Percentiles rank a stretch among this genome's conserved stretches.
phyloP scores from a whole-genome alignment of 257 asterid genomes.

The Scutellaria galericulata region DNA sequence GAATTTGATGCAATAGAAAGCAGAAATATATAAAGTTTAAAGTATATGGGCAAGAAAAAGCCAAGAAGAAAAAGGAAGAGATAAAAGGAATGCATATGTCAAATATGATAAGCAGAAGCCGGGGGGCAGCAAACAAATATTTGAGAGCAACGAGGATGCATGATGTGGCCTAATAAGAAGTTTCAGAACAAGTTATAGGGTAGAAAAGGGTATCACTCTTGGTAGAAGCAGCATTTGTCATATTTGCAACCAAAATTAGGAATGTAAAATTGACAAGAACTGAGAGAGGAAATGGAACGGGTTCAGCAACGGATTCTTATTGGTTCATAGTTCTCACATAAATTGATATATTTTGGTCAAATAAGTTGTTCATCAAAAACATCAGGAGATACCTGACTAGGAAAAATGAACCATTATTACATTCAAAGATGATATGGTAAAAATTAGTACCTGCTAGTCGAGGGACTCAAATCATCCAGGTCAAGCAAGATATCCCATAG shows the following conservation, averaged over 20 bases:
- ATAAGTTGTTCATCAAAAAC: background rate
- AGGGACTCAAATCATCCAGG: conserved; percentile 98
- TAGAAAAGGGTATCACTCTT: background rate
- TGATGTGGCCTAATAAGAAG: background rate
- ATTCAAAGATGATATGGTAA: conserved; percentile 6
- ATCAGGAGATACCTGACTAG: background rate
- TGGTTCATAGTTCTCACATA: conserved; percentile 1
- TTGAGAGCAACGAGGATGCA: background rate
- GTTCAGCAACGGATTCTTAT: background rate
- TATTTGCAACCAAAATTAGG: background rate
- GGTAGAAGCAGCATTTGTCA: background rate
- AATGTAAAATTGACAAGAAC: conserved; percentile 2
- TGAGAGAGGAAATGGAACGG: conserved; percentile 8
- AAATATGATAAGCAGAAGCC: background rate
- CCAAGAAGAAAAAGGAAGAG: conserved; percentile 1
- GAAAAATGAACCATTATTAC: too few species aligned
- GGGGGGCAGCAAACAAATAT: background rate
- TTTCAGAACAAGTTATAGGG: background rate
- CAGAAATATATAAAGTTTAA: background rate
- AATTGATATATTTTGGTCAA: background rate
- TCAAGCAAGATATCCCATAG: conserved; percentile 99
- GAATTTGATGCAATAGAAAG: background rate
- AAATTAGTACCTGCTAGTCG: conserved; percentile 88
- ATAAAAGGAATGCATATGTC: background rate
- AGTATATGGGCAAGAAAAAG: background rate